A percentile compares a stretch with the other conserved stretches of the same genome.
Conservation (phyloP, 176 grass and related monocot genomes). For the Paspalum vaginatum region DNA sequence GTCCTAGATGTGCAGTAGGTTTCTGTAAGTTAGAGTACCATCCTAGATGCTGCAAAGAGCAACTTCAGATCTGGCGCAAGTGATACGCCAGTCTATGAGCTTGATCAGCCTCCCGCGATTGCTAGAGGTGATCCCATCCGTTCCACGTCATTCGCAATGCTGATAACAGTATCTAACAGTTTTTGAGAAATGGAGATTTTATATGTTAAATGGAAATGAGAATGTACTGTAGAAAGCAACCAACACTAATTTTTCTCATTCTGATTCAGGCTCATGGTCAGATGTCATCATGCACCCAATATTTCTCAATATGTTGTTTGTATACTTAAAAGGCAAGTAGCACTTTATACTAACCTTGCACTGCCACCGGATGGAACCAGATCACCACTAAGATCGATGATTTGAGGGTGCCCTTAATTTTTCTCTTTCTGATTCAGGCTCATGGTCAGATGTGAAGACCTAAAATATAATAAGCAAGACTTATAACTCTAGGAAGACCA, state of each 20-base stretch:
- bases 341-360: conserved; percentile 36
- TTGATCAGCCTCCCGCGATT: conserved; percentile 13
- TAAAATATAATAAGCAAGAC: background rate
- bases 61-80: conserved; percentile 1
- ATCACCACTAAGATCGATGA: conserved; percentile 1
- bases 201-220: background rate
- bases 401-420: background rate
- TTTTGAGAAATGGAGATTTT: background rate
- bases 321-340: background rate
- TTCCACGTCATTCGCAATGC: conserved; percentile 12
- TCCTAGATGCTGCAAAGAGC: background rate
- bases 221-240: background rate
- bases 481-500: too few relatives aligned
- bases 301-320: background rate
- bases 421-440: background rate
- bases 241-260: background rate
- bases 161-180: conserved; percentile 33
- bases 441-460: too few relatives aligned
- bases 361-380: background rate
- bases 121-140: background rate
- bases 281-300: background rate
- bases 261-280: background rate
- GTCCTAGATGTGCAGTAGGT: background rate
- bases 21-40: background rate
- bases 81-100: background rate